Evolutionary conservation across 257 asterid genomes (phyloP), one percentile per base, ranked within the genome.

Genomic region (Coffea eugenioides): DNA sequence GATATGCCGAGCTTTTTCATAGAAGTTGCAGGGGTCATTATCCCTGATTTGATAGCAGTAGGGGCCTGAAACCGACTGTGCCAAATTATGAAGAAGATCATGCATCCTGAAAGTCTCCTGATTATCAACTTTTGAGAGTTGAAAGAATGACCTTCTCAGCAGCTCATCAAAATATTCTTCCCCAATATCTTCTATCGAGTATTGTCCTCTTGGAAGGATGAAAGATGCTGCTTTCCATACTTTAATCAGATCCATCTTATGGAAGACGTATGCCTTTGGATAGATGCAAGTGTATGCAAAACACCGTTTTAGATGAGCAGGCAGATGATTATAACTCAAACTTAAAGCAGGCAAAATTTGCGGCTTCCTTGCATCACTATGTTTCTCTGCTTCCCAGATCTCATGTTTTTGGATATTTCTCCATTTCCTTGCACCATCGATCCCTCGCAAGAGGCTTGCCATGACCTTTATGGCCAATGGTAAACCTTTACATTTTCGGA

Each of bases 171-270:
- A 69, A n/a, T 80, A 77, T 0, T 69, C 79, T 2, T 10, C n/a
- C 3, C 79, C 83, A 25, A 80, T 77, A 21, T 71, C 78, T 34
- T 82, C 83, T 23, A 77, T 25, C 48, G 16, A 67, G 36, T 14
- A 52, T 4, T 23, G 76, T 69, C 79, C 71, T 9, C 64, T 13
- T 0, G 77, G 83, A 20, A 51, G 59, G 65, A 77, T 27, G 20
- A 77, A 83, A 8, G 84, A 79, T 64, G 76, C 80, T 18, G 77
- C 74, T 79, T 81, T 72, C 85, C 86, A 85, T 15, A 80, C 3
- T 12, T 75, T 43, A 8, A 83, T 43, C 5, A 82, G 39, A 4
- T 80, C 81, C 1, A 79, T 70, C 67, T 74, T 62, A 4, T 83
- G 73, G 73, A 77, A 85, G 77, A 79, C 78, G 25, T 78, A 36